Evolutionary conservation across 192 early-diverging fungal species (phyloP).

Genomic region (Entomortierella parvispora): DNA sequence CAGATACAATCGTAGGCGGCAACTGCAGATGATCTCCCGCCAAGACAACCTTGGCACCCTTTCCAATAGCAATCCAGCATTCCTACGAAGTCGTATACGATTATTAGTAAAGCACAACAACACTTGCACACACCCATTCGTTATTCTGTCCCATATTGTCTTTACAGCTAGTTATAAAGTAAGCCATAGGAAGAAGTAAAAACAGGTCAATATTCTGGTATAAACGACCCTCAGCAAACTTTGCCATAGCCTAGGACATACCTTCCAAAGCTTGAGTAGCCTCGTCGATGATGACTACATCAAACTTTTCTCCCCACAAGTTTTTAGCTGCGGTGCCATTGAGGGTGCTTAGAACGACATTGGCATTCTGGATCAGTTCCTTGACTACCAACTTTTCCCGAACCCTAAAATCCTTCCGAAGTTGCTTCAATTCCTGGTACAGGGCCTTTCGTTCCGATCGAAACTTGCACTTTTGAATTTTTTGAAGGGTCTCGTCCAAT

Average conservation of each 20-base stretch:
- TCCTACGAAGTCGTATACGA: constrained; percentile 59
- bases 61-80: constrained; percentile 89
- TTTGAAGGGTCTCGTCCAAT: constrained; percentile 72
- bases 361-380: constrained; percentile 64
- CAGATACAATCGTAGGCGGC: constrained; percentile 85
- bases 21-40: constrained; percentile 93
- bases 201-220: not conserved
- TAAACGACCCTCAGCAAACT: no score
- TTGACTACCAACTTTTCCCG: constrained; percentile 78
- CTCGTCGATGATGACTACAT: constrained; percentile 91
- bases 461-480: constrained; percentile 70
- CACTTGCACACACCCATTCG: no score
- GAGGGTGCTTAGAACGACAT: constrained; percentile 83
- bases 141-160: no score
- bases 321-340: constrained; percentile 70
- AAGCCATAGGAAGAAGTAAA: not conserved
- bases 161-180: no score
- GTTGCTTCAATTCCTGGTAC: constrained; percentile 70
- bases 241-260: no score
- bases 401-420: constrained; percentile 73
- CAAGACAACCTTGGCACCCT: constrained; percentile 76
- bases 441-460: constrained; percentile 69
- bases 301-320: constrained; percentile 72
- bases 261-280: constrained; percentile 85
- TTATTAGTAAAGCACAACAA: not conserved